Base-by-base conservation (phyloP, 768 basidiomycete genomes). In the Mrakia blollopis region DNA sequence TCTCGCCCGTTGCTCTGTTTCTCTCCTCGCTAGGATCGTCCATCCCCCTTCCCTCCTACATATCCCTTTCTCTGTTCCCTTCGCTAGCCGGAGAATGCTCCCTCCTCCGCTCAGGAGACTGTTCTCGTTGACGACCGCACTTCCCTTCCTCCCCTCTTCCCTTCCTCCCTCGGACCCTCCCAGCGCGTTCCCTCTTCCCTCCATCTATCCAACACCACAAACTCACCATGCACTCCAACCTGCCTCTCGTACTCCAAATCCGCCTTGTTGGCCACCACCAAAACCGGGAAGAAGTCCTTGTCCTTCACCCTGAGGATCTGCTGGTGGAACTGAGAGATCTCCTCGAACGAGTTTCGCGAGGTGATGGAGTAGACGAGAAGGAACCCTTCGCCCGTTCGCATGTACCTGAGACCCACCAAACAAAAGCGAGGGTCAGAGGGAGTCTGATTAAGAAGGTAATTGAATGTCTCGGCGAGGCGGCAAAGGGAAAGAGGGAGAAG, bases 301-400 rank as follows among this genome's bases (percentile, higher is more conserved):
- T 98, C 96, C 85, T 98, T 98, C 77, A 98, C 96, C 74, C 96
- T 70, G 50, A 95, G 87, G 79, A 98, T 97, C 82, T 98, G 95
- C 82, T 94, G 92, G 82, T 94, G 92, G 88, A 98, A 97, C 9
- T 90, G 92, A 84, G 89, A 91, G 82, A 98, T 95, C 88, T 98
- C 93, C 84, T 98, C 94, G 82, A 98, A 98, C 65, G 95, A 96
- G 84, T 93, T 91, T 80, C 95, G 90, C 41, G 94, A 94, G n/a
- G 96, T 97, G 85, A 97, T 98, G 72, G 93, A 94, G 85, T 98
- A 98, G 76, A 98, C 94, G 79, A 98, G 89, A 61, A 98, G 88
- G 87, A 98, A 98, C 16, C 95, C 96, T 84, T 98, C 95, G 78
- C 96, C 96, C 37, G 79, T 82, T 80, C 50, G 79, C 80, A 78